Base-by-base conservation (phyloP, 306 rosid species). In the Chamaecrista fasciculata region DNA sequence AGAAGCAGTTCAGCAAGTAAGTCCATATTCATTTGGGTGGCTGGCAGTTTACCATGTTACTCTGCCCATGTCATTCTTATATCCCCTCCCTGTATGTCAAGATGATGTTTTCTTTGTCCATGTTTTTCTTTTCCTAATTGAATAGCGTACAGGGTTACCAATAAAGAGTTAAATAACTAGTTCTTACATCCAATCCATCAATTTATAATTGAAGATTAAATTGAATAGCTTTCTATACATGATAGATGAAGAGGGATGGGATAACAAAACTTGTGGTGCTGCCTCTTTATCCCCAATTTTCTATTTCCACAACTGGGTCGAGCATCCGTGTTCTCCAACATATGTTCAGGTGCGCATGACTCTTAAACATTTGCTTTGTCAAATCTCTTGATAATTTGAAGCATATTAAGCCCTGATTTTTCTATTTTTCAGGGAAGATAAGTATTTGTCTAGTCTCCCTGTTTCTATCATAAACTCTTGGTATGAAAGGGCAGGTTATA, bases 261-360 rank as follows among this genome's bases (percentile, higher is more conserved):
- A 89, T 95, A 81, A 91, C 97, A 44, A 95, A 86, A 80, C 97
- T 95, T 62, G 99, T 95, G 70, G 97, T 95, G 77, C 82, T 95
- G 67, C 99, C 99, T 42, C 83, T 95, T 18, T 95, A 95, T 80
- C 99, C 99, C 62, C 99, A 95, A 62, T 95, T 85, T 77, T 95
- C 99, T 81, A 95, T 95, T 77, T 95, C 99, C 50, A 95, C 99
- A n/a, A 95, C 99, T 49, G 99, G 99, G 76, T 95, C 99, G 37
- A 95, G 99, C 76, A 69, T 95, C 69, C 89, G 96, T 39, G 96
- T 91, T 48, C 90, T 95, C 24, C 84, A 84, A 62, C 85, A 80
- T n/a, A 59, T 78, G 43, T 91, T 91, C 88, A 85, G 96, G 99
- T 95, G 18, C 16, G 14, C 20, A 60, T 60, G 19, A 70, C 69